Evolutionary conservation across 2,329 filamentous ascomycete species (phyloP), one percentile per base, ranked within the genome.

Genomic region (Chaetothyriales sp.): DNA sequence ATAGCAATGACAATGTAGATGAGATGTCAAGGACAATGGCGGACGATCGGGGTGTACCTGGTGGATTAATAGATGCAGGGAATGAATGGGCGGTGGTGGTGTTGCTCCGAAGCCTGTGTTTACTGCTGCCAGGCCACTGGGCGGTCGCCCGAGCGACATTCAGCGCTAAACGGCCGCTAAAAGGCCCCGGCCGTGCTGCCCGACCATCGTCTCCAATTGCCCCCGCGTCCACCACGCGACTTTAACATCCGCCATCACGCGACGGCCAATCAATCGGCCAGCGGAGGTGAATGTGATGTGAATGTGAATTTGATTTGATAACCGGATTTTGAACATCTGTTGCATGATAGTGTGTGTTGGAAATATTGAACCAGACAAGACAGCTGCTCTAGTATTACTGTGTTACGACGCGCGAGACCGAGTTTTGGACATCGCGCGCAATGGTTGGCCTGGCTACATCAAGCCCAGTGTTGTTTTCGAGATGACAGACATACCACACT

Each of bases 401-500:
- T n/a, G n/a, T n/a, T n/a, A n/a, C n/a, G n/a, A n/a, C n/a, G n/a
- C 22, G 22, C 22, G 22, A 25, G 22, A 25, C 22, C 22, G 22
- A 25, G 22, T 25, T 25, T 25, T 25, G 22, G 22, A 25, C 22
- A 25, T 25, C 22, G 22, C 3, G 22, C 22, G 22, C 6, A 25
- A 25, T 25, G 22, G 22, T 25, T 25, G 22, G 22, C 22, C 22
- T 25, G 22, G 22, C 22, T 25, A 25, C 22, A 25, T 25, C 22
- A 25, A 25, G 3, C 22, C 6, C 22, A 25, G 22, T n/a, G n/a
- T n/a, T n/a, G n/a, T n/a, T n/a, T n/a, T 40, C 15, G 10, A 10
- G n/a, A 61, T 61, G 58, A 56, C 56, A 46, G 56, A 53, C 19
- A 51, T 60, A 13, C 56, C 57, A 46, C 77, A 94, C 77, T 94